These are phyloP conservation scores for Hypoxylon sp. DNA, from an alignment of 2,329 filamentous ascomycete species.

Conservation along the genomic window DNA sequence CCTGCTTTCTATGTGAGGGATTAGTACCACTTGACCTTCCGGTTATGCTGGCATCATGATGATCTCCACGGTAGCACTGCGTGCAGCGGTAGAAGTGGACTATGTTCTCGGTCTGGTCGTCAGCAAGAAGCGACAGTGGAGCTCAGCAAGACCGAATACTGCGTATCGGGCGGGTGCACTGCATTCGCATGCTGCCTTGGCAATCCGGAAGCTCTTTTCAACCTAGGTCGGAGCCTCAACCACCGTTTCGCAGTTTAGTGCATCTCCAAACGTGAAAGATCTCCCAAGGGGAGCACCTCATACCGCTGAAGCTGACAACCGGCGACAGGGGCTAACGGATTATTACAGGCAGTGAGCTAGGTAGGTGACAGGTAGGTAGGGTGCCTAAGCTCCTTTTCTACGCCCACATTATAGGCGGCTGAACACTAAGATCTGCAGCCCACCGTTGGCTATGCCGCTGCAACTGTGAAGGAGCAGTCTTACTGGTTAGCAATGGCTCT, in stretches of 20 bases:
- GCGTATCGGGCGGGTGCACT: constrained; percentile 5
- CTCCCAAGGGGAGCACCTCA: constrained; percentile 12
- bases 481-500: constrained; percentile 28
- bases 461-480: constrained; percentile 20
- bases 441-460: constrained; percentile 26
- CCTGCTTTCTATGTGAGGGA: constrained; percentile 21
- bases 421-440: constrained; percentile 32
- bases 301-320: constrained; percentile 14
- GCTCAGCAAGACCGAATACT: constrained; percentile 8
- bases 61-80: constrained; percentile 27
- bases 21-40: constrained; percentile 23
- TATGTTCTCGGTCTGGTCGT: constrained; percentile 12
- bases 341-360: constrained; percentile 13
- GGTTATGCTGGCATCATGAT: constrained; percentile 23
- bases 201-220: constrained; percentile 21
- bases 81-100: constrained; percentile 10
- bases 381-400: constrained; percentile 15
- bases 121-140: constrained; percentile 19
- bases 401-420: constrained; percentile 24
- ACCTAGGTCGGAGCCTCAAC: constrained; percentile 31
- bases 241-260: constrained; percentile 29
- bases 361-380: no score
- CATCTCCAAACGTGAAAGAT: constrained; percentile 20
- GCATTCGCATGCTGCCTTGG: constrained; percentile 9
- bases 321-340: constrained; percentile 20